Conservation (phyloP, 1,284 basidiomycete species). For the Moniliella sp. region DNA sequence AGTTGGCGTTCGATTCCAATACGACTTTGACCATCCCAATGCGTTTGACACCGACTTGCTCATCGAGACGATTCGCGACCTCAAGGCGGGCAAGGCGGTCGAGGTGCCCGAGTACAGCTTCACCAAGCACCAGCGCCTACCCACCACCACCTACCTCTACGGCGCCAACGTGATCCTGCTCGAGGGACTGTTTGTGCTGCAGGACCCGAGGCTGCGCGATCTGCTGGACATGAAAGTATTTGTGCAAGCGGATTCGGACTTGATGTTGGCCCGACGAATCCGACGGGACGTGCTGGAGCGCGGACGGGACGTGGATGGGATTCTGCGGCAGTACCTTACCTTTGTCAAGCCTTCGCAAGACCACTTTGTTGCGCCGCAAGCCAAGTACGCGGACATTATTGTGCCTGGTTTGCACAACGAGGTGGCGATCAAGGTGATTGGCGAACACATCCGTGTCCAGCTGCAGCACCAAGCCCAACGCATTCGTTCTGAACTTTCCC, state of each 20-base stretch:
- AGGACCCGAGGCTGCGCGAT: constrained; percentile 45
- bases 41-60: constrained; percentile 78
- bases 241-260: constrained; percentile 59
- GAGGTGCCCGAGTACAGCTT: constrained; percentile 80
- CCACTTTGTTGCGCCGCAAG: constrained; percentile 74
- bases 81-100: constrained; percentile 51
- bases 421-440: constrained; percentile 68
- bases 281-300: constrained; percentile 68
- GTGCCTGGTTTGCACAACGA: constrained; percentile 23
- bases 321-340: constrained; percentile 76
- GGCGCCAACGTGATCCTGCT: constrained; percentile 84
- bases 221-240: constrained; percentile 71
- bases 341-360: constrained; percentile 73
- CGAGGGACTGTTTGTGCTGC: constrained; percentile 78
- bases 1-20: constrained; percentile 58
- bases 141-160: constrained; percentile 74
- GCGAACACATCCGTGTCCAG: constrained; percentile 67
- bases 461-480: constrained; percentile 35
- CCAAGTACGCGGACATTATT: constrained; percentile 52
- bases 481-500: constrained; percentile 13
- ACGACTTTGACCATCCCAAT: constrained; percentile 82
- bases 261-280: constrained; percentile 86
- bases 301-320: constrained; percentile 59
- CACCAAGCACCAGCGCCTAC: constrained; percentile 61
- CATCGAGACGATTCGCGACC: constrained; percentile 48